Evolutionary conservation across 2,329 filamentous ascomycete genomes (phyloP).

Genomic region (Aspergillaceae sp.): DNA sequence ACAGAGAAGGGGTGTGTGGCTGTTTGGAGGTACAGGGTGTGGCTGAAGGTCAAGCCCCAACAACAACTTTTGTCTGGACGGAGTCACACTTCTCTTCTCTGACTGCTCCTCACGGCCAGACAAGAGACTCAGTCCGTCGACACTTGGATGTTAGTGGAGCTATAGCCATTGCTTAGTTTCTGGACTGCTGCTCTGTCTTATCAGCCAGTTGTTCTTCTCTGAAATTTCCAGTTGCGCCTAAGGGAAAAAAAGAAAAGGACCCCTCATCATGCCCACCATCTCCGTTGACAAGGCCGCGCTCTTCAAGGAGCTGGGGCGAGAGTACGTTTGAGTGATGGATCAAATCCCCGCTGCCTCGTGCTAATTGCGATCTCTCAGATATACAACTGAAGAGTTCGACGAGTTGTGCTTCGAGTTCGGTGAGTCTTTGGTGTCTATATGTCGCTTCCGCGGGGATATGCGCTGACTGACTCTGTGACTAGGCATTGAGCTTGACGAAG

Average conservation of each 20-base stretch:
- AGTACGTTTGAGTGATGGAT: slow-evolving; percentile 47
- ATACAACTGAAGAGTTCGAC: slow-evolving; percentile 91
- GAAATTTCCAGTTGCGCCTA: neutral
- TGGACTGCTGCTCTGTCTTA: neutral
- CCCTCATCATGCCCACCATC: slow-evolving; percentile 80
- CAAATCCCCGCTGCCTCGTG: neutral
- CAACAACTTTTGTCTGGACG: neutral
- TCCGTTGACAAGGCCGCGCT: slow-evolving; percentile 92
- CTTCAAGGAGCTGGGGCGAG: slow-evolving; percentile 81
- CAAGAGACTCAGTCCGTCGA: neutral
- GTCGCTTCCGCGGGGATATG: slow-evolving; percentile 14
- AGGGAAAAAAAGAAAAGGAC: slow-evolving; percentile 1
- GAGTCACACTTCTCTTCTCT: no score
- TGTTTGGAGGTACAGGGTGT: slow-evolving; percentile 25
- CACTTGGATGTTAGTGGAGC: neutral
- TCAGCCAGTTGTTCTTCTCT: neutral
- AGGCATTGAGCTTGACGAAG: slow-evolving; percentile 91
- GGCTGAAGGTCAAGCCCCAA: slow-evolving; percentile 16
- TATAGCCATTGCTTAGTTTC: neutral
- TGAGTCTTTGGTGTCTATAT: slow-evolving; percentile 21
- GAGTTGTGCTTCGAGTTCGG: slow-evolving; percentile 97
- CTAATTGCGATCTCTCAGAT: slow-evolving; percentile 42
- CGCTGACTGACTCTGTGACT: slow-evolving; percentile 21
- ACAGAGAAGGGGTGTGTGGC: slow-evolving; percentile 17
- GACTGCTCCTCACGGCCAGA: neutral